Evolutionary conservation across 1,284 basidiomycete genomes (phyloP), one percentile per base, ranked within the genome.

Genomic region (Austroboletus novae-zelandiae): DNA sequence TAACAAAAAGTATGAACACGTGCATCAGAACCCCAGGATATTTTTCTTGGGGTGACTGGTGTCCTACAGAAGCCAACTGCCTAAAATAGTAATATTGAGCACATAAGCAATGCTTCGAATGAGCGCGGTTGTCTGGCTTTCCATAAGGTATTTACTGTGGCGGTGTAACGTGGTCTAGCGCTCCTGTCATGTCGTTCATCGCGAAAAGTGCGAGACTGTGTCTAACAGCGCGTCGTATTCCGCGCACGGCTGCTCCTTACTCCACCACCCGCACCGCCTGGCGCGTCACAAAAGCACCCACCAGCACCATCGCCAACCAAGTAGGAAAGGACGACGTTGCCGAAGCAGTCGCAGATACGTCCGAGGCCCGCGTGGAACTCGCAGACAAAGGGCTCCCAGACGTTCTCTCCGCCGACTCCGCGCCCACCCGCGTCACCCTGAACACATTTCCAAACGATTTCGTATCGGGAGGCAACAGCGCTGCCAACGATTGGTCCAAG

Each of bases 401-500:
- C 27, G 49, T 13, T 5, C 34, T 49, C 34, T 47, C 47, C 11
- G 14, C 53, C 9, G 57, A 57, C 23, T 23, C 64, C 25, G 31
- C 34, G 15, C 43, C 60, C 18, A 29, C 40, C 3, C 46, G 45
- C 8, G n/a, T 43, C 8, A 52, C 58, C n/a, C 66, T 64, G 48
- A 49, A 39, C 31, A 56, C 59, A 1, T 66, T 65, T 20, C 60
- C 61, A 2, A 59, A 63, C 3, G 66, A 70, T 41, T 50, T 66
- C 13, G 51, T 54, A 5, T 55, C 64, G n/a, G 59, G 54, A 43
- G 49, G 53, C 10, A 54, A 66, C 25, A 41, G n/a, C 27, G 34
- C 45, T 35, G 45, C 47, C 40, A 85, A 74, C 3, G 92, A 97
- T 67, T 98, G 96, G 96, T 89, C 88, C 1, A 89, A 81, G 58